Evolutionary conservation across 2,329 filamentous ascomycete species (phyloP).

Genomic region (Xylariomycetidae sp.): DNA sequence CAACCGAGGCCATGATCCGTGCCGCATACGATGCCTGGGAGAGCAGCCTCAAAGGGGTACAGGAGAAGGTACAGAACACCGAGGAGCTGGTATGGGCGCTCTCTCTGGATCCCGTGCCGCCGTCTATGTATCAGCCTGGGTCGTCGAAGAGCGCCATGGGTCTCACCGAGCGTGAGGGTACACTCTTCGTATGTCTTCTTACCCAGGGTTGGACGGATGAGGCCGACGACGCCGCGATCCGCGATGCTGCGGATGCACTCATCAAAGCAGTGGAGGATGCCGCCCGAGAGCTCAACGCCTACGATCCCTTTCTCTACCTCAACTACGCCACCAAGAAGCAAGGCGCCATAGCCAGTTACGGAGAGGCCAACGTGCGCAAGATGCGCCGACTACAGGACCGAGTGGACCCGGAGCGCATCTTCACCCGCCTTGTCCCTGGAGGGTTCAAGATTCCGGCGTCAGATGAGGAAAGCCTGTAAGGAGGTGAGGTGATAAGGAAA

Average conservation of each 20-base stretch:
- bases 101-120: slow-evolving; percentile 12
- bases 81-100: slow-evolving; percentile 10
- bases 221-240: neutral
- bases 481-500: too few species aligned
- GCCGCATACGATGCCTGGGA: slow-evolving; percentile 9
- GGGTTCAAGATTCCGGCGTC: slow-evolving; percentile 17
- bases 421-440: slow-evolving; percentile 10
- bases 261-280: slow-evolving; percentile 3
- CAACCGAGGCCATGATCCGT: slow-evolving; percentile 8
- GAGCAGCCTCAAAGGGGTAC: slow-evolving; percentile 2
- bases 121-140: slow-evolving; percentile 13
- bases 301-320: slow-evolving; percentile 15
- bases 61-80: too few species aligned
- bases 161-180: neutral
- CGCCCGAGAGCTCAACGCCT: slow-evolving; percentile 8
- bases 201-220: neutral
- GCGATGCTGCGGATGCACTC: neutral
- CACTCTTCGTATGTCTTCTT: neutral
- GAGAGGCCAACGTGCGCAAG: neutral
- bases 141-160: slow-evolving; percentile 1
- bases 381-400: neutral
- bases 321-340: slow-evolving; percentile 15
- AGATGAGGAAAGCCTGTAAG: too few species aligned
- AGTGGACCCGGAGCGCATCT: slow-evolving; percentile 13
- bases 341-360: slow-evolving; percentile 15